phyloP scores from a whole-genome alignment of 2,329 filamentous ascomycete genomes.

The Falciphora oryzae region DNA sequence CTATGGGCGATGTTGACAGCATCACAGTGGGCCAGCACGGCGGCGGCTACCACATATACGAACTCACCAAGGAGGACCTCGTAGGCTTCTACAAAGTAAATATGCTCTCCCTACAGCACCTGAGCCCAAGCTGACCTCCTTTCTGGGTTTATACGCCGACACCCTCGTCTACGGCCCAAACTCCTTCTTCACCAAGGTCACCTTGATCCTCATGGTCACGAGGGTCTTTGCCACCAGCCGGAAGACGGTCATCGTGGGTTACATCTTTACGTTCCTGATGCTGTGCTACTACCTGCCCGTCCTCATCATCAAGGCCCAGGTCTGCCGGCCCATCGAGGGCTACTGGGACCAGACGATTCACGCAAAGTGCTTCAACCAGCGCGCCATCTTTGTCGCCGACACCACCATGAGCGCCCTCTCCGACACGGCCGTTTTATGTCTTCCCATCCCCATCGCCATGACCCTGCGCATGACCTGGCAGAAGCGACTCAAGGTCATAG shows the following conservation, averaged over 20 bases:
- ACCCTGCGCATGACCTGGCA: constrained; percentile 4
- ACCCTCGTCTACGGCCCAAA: constrained; percentile 5
- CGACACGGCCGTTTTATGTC: constrained; percentile 3
- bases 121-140: not conserved
- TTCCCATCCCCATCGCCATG: not conserved
- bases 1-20: not conserved
- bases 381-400: constrained; percentile 6
- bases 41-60: constrained; percentile 2
- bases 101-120: no score
- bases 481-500: not conserved
- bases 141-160: constrained; percentile 6
- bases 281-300: constrained; percentile 4
- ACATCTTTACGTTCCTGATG: constrained; percentile 37
- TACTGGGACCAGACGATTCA: not conserved
- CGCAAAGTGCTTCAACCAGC: constrained; percentile 4
- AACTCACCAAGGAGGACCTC: not conserved
- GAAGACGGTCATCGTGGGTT: constrained; percentile 25
- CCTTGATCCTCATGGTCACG: constrained; percentile 4
- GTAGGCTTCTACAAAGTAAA: constrained; percentile 2
- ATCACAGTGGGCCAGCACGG: not conserved
- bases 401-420: constrained; percentile 7
- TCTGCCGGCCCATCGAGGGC: constrained; percentile 4
- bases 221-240: constrained; percentile 1
- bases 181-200: constrained; percentile 7
- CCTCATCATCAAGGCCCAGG: constrained; percentile 3